phyloP scores from a whole-genome alignment of 2,329 filamentous ascomycete species.

The Colletotrichum gloeosporioides region DNA sequence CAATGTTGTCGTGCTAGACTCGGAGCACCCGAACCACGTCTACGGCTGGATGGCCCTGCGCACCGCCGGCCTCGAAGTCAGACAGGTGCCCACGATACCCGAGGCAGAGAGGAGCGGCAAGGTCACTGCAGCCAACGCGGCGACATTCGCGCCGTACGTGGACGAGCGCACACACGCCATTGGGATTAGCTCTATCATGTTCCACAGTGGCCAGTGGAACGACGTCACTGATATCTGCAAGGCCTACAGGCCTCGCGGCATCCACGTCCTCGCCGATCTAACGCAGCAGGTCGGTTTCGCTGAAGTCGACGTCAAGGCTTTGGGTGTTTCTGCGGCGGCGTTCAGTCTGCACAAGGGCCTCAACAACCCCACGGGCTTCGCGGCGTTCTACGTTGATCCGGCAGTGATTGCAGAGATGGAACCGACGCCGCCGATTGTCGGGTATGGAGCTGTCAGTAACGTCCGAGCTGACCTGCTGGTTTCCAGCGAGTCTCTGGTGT shows the following conservation, averaged over 20 bases:
- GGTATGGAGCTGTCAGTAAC: conserved; percentile 27
- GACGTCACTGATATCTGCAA: conserved; percentile 32
- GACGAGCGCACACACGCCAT: conserved; percentile 33
- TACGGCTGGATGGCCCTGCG: conserved; percentile 35
- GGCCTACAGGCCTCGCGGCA: conserved; percentile 28
- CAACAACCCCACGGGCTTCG: conserved; percentile 34
- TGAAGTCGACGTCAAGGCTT: conserved; percentile 28
- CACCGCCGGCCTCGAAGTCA: conserved; percentile 30
- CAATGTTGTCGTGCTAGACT: conserved; percentile 37
- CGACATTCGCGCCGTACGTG: conserved; percentile 32
- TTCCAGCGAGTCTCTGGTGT: conserved; percentile 19
- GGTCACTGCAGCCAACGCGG: conserved; percentile 21
- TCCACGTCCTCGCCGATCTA: conserved; percentile 35
- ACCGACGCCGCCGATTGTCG: conserved; percentile 31
- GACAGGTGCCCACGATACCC: conserved; percentile 26
- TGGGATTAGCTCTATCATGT: conserved; percentile 36
- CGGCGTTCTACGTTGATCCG: conserved; percentile 33
- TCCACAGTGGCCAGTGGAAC: conserved; percentile 36
- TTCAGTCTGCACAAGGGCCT: conserved; percentile 39
- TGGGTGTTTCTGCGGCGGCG: conserved; percentile 33
- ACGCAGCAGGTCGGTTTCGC: conserved; percentile 39
- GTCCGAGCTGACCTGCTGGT: conserved; percentile 25
- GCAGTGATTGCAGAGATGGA: conserved; percentile 24
- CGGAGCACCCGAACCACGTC: conserved; percentile 36
- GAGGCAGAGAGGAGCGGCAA: background rate